phyloP scores from a whole-genome alignment of 768 basidiomycete genomes.

The Leucogyrophana mollusca region DNA sequence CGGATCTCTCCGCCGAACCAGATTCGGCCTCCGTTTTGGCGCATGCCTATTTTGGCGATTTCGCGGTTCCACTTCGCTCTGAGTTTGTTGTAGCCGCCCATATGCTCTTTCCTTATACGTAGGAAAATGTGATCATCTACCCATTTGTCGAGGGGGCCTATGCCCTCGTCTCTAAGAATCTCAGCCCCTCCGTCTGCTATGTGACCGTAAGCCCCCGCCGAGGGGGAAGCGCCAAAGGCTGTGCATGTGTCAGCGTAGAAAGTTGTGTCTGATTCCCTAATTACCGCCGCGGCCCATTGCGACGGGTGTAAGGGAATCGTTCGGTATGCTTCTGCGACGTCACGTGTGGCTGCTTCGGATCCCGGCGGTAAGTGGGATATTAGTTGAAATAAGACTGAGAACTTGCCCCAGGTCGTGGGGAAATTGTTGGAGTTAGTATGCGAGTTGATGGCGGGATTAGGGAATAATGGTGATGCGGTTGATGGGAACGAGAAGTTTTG shows the following conservation, averaged over 20 bases:
- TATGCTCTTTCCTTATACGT: neutral
- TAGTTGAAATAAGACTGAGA: constrained; percentile 26
- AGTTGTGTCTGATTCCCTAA: constrained; percentile 8
- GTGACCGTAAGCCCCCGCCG: constrained; percentile 23
- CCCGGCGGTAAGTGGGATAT: constrained; percentile 29
- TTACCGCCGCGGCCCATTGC: constrained; percentile 23
- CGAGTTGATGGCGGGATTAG: constrained; percentile 29
- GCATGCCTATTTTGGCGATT: neutral
- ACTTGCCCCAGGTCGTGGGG: constrained; percentile 47
- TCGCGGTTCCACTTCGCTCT: neutral
- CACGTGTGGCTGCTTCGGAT: constrained; percentile 28
- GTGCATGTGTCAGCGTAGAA: constrained; percentile 27
- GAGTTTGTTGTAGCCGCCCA: neutral
- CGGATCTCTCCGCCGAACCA: constrained; percentile 27
- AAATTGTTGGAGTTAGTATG: constrained; percentile 28
- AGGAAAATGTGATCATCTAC: constrained; percentile 1
- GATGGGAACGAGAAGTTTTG: constrained; percentile 22
- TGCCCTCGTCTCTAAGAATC: constrained; percentile 20
- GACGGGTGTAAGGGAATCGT: constrained; percentile 20
- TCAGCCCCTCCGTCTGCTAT: constrained; percentile 27
- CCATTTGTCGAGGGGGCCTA: constrained; percentile 11
- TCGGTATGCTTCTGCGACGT: constrained; percentile 26
- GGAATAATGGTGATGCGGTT: neutral
- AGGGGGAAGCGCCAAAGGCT: constrained; percentile 23
- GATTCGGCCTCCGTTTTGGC: constrained; percentile 6